A percentile compares a stretch with the other conserved stretches of the same genome.
These are phyloP conservation scores for Heimioporus sp. DNA, from an alignment of 768 basidiomycete species.

Conservation along the genomic window DNA sequence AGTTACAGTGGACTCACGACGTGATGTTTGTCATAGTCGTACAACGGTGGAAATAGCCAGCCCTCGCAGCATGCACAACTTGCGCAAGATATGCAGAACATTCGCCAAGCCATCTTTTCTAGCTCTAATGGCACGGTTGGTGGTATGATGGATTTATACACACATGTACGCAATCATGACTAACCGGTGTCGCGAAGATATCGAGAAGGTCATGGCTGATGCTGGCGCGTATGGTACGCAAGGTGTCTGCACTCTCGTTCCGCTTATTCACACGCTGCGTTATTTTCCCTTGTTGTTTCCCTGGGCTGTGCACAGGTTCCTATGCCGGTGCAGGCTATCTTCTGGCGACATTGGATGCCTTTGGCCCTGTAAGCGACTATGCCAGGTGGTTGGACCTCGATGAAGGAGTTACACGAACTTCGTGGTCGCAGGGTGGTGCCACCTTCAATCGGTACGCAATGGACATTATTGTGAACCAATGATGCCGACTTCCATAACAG, in stretches of 20 bases:
- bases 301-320: conserved; percentile 47
- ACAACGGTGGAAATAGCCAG: conserved; percentile 69
- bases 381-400: conserved; percentile 72
- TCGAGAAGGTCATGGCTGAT: conserved; percentile 50
- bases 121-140: conserved; percentile 58
- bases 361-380: conserved; percentile 41
- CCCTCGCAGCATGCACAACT: conserved; percentile 42
- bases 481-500: conserved; percentile 23
- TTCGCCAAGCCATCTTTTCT: conserved; percentile 56
- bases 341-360: conserved; percentile 45
- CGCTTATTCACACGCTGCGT: neutral
- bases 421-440: conserved; percentile 54
- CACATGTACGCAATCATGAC: neutral
- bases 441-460: conserved; percentile 47
- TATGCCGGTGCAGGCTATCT: conserved; percentile 66
- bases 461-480: neutral
- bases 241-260: neutral
- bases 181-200: conserved; percentile 36
- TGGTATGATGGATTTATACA: conserved; percentile 32
- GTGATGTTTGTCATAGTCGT: conserved; percentile 34
- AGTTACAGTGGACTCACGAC: neutral
- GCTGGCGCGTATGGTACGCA: conserved; percentile 60
- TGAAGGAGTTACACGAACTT: conserved; percentile 51
- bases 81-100: conserved; percentile 48
- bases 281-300: neutral